These are phyloP conservation scores for Boechera stricta DNA, from an alignment of 345 rosid genomes.

Conservation along the genomic window DNA sequence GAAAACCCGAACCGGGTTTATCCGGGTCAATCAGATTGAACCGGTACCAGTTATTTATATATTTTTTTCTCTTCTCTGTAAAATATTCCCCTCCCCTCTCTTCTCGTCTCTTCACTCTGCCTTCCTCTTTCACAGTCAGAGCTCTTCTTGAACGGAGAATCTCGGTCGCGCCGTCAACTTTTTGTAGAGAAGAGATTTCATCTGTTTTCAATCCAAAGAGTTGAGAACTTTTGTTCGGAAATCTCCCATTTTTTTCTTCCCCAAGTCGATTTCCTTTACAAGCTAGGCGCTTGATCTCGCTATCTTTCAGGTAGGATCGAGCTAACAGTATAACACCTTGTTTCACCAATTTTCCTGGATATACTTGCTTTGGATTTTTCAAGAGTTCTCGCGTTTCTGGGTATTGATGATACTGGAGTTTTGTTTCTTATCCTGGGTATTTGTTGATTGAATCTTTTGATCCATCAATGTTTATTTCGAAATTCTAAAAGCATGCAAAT, in stretches of 20 bases:
- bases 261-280: neutral
- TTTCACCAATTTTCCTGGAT: neutral
- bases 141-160: conserved; percentile 6
- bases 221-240: neutral
- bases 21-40: neutral
- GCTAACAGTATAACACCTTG: neutral
- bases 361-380: neutral
- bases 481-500: conserved; percentile 9
- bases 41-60: conserved; percentile 1
- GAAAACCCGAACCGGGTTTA: neutral
- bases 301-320: conserved; percentile 19
- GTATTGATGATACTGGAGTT: neutral
- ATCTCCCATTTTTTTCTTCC: neutral
- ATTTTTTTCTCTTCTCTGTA: neutral
- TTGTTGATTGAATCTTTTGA: neutral
- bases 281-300: conserved; percentile 1
- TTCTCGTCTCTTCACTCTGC: neutral
- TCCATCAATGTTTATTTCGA: neutral
- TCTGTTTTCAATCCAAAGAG: neutral
- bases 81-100: neutral
- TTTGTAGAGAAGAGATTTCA: conserved; percentile 11
- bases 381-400: conserved; percentile 4
- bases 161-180: conserved; percentile 8
- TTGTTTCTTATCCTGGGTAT: neutral
- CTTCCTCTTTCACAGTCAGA: conserved; percentile 12